Evolutionary conservation across 225 moss, liverwort and hornwort genomes (phyloP).

Genomic region (Takakia lepidozioides): DNA sequence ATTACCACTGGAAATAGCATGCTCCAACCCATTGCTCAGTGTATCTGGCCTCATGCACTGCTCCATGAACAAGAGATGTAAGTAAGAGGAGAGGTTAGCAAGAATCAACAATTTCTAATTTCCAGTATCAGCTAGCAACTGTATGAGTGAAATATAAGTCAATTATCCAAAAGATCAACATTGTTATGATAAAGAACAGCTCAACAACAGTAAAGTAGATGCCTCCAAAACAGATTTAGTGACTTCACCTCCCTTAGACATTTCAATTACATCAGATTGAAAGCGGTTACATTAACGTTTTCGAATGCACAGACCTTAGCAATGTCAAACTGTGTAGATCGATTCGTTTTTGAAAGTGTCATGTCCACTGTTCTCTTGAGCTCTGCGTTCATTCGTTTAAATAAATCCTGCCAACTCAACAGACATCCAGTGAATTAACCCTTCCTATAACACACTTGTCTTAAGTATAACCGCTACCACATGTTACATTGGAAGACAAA

Average conservation of each 20-base stretch:
- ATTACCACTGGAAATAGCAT: conserved; percentile 98
- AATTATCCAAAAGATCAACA: too few species aligned
- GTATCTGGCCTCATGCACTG: conserved; percentile 91
- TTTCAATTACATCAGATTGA: too few species aligned
- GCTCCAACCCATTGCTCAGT: conserved; percentile 91
- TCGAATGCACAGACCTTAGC: conserved; percentile 70
- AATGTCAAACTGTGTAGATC: conserved; percentile 92
- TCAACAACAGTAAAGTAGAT: too few species aligned
- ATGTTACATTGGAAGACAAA: background rate
- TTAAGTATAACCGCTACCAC: too few species aligned
- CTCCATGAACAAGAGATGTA: background rate
- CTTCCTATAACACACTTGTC: background rate
- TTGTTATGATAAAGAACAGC: too few species aligned
- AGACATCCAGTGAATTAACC: background rate
- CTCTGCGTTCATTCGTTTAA: conserved; percentile 93
- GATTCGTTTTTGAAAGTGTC: conserved; percentile 74
- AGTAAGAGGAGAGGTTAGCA: background rate
- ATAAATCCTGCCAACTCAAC: conserved; percentile 56
- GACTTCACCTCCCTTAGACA: too few species aligned
- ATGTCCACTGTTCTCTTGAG: conserved; percentile 81
- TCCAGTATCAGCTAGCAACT: too few species aligned
- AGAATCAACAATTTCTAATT: too few species aligned
- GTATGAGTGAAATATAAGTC: too few species aligned
- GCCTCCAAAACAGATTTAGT: too few species aligned
- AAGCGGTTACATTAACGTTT: too few species aligned